Conservation (phyloP, 495 filamentous ascomycete species). For the Talaromyces ruber region DNA sequence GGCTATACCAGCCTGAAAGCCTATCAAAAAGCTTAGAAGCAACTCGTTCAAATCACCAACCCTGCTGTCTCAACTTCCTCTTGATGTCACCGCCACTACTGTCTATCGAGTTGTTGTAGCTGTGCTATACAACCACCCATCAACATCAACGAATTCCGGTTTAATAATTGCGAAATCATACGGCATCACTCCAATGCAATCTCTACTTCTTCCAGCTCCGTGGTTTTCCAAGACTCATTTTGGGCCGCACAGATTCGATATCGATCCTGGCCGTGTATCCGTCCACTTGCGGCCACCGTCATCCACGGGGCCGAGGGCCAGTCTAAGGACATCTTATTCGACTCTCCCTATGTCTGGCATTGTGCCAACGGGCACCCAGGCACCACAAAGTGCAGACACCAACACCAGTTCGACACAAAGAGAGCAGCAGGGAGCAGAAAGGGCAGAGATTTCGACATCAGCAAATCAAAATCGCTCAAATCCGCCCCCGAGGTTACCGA, state of each 20-base stretch:
- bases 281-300: constrained; percentile 61
- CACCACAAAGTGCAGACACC: constrained; percentile 49
- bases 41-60: background rate
- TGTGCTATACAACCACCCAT: constrained; percentile 6
- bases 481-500: constrained; percentile 2
- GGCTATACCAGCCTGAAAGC: background rate
- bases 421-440: background rate
- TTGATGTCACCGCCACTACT: background rate
- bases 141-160: background rate
- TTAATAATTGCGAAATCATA: background rate
- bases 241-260: constrained; percentile 31
- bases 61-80: background rate
- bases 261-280: constrained; percentile 56
- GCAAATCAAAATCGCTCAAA: background rate
- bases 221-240: constrained; percentile 34
- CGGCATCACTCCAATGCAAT: constrained; percentile 33
- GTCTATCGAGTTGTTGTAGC: background rate
- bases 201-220: constrained; percentile 38
- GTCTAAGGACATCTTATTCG: constrained; percentile 56
- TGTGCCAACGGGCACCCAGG: constrained; percentile 45
- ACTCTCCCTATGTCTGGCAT: constrained; percentile 84
- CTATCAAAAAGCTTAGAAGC: background rate
- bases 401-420: constrained; percentile 38
- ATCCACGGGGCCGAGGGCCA: constrained; percentile 55
- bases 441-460: background rate